Conservation (phyloP, 2,329 filamentous ascomycete species). For the Colletotrichum godetiae region DNA sequence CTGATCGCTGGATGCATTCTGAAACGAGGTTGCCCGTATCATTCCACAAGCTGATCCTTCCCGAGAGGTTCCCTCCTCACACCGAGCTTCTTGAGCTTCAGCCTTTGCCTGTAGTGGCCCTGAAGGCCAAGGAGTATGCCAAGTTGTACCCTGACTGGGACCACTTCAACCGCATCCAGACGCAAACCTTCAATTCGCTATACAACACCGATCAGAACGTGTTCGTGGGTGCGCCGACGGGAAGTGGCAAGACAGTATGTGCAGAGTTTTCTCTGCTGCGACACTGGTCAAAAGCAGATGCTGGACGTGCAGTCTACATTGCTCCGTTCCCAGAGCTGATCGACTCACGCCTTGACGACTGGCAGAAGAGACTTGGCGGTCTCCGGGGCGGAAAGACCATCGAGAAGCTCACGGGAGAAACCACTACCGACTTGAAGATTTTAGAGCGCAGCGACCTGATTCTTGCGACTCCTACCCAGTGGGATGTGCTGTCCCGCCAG, state of each 20-base stretch:
- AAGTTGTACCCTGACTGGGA: conserved; percentile 85
- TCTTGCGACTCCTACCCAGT: conserved; percentile 91
- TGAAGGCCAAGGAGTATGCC: conserved; percentile 87
- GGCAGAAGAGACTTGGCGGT: conserved; percentile 80
- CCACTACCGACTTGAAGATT: conserved; percentile 87
- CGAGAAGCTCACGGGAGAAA: conserved; percentile 94
- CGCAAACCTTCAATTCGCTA: conserved; percentile 94
- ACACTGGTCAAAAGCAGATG: conserved; percentile 80
- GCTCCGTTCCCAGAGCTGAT: conserved; percentile 95
- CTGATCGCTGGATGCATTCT: conserved; percentile 98
- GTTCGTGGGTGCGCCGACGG: conserved; percentile 90
- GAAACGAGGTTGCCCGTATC: conserved; percentile 94
- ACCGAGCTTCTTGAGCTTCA: conserved; percentile 94
- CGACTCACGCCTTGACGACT: conserved; percentile 83
- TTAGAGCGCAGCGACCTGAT: conserved; percentile 90
- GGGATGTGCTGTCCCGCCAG: conserved; percentile 94
- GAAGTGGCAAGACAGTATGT: conserved; percentile 96
- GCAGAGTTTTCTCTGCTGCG: conserved; percentile 92
- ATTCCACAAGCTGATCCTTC: conserved; percentile 93
- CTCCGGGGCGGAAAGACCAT: conserved; percentile 88
- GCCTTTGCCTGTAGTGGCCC: conserved; percentile 85
- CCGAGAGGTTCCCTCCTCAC: conserved; percentile 94
- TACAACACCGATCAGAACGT: conserved; percentile 94
- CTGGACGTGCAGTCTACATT: conserved; percentile 88
- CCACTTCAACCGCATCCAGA: conserved; percentile 97